Conservation (phyloP, 2,329 filamentous ascomycete species). For the Aspergillus luchuensis region DNA sequence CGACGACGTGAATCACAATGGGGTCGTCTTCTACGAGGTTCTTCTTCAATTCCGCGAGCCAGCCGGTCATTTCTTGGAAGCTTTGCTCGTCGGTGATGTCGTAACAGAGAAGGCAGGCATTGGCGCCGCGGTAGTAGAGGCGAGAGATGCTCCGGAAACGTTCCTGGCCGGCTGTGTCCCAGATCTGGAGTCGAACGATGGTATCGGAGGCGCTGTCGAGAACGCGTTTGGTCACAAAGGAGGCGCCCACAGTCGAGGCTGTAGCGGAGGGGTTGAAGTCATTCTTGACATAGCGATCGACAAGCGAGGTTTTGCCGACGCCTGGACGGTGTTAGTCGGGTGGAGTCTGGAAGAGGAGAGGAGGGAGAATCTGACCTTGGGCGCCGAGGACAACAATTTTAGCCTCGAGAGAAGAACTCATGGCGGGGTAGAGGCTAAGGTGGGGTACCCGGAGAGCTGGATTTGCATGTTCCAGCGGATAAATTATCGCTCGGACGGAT, state of each 20-base stretch:
- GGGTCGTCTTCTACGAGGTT: slow-evolving; percentile 69
- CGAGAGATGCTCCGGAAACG: slow-evolving; percentile 92
- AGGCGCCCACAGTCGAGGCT: slow-evolving; percentile 73
- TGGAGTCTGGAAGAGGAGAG: not conserved
- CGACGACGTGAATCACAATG: slow-evolving; percentile 90
- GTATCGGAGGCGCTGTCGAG: slow-evolving; percentile 83
- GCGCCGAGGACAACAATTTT: slow-evolving; percentile 57
- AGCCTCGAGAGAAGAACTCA: slow-evolving; percentile 54
- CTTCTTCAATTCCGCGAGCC: slow-evolving; percentile 80
- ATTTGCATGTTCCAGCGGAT: slow-evolving; percentile 35
- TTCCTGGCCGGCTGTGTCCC: slow-evolving; percentile 96
- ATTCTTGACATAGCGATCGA: slow-evolving; percentile 53
- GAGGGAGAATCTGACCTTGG: slow-evolving; percentile 43
- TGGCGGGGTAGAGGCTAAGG: slow-evolving; percentile 37
- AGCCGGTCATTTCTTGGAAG: slow-evolving; percentile 89
- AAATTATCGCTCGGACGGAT: too few species aligned
- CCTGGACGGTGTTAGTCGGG: slow-evolving; percentile 34
- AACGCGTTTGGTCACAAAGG: slow-evolving; percentile 77
- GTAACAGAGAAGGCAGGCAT: slow-evolving; percentile 92
- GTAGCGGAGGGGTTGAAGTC: slow-evolving; percentile 46
- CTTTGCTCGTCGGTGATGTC: slow-evolving; percentile 84
- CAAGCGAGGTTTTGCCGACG: slow-evolving; percentile 56
- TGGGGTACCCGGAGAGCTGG: slow-evolving; percentile 26
- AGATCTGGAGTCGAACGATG: slow-evolving; percentile 87
- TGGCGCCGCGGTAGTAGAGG: slow-evolving; percentile 93